Base-by-base conservation (phyloP, 257 asterid species). In the Primulina tabacum region DNA sequence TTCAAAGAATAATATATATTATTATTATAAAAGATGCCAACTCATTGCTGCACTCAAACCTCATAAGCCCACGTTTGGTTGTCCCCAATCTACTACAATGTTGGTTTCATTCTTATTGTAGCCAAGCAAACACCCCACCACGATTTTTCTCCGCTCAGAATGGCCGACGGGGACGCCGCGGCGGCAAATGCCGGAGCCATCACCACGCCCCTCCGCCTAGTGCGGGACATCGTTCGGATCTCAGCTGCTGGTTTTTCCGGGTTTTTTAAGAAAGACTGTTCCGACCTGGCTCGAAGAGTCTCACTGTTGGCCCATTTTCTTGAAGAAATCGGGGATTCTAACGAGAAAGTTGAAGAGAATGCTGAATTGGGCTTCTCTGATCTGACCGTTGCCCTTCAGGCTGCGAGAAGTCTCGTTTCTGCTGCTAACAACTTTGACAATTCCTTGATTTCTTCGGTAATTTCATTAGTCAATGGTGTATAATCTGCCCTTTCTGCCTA, bases 181-280 rank as follows among this genome's bases (percentile, higher is more conserved):
- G 77, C 74, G 76, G 50, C 14, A 12, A 72, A 74, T 58, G 80
- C 63, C 4, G 83, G 73, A 20, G 58, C 56, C 68, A 52, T 71
- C 61, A 37, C 68, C 32, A 75, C 79, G 12, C 82, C 84, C n/a
- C 86, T 92, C 67, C 86, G 78, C 57, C 63, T 89, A 61, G 76
- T 92, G 50, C 86, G 83, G 14, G 98, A 90, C 73, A 76, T 92
- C 5, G 81, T 62, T 7, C 82, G 82, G 84, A 80, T 93, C 81
- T 90, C 95, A 52, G 20, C 60, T 72, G 77, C 83, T 68, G 95
- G 97, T 6, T 89, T 87, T 82, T 66, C 83, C 26, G 98, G 98
- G 5, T 67, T 77, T 18, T 93, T 90, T 83, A 87, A 83, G 88
- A 90, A 82, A 76, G 99, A 93, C 80, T 90, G 95, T 65, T 83